Base-by-base conservation (phyloP, 441 rosid genomes). In the Kokia cookei region DNA sequence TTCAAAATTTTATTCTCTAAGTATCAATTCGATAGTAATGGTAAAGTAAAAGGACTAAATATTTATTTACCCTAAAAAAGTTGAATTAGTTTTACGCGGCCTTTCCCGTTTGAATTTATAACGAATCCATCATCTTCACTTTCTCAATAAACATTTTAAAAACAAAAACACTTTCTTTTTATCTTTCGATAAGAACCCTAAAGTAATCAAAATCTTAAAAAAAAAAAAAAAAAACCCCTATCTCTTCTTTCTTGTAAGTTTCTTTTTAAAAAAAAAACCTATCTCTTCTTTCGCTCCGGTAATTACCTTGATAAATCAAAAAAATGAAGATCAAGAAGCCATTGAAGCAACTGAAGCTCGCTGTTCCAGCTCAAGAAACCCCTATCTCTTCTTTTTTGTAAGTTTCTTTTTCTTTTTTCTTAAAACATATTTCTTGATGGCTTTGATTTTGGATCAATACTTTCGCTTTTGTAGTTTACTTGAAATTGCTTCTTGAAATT, bases 351-450 rank as follows among this genome's bases (percentile, higher is more conserved):
- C 96, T 95, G 75, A 91, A 93, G 89, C 94, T 94, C 78, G 81
- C 90, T 4, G 94, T 95, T 76, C 98, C 98, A 63, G 89, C 88
- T 82, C 98, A 91, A 77, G 96, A 95, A 79, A 78, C 91, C 73
- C 89, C 91, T 0, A 90, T 95, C 77, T 76, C 90, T 67, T 87
- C 97, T 82, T 94, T 91, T 83, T 74, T 94, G 97, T 93, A 80
- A 86, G 91, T 79, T 55, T 70, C 32, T 55, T 11, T 17, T 35
- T 73, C 78, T 15, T 53, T n/a, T 54, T 55, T 32, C 71, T 69
- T 51, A 47, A 55, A 9, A 26, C 60, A 19, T 22, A 9, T 55
- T 55, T 55, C 27, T 17, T 2, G 26, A 3, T 2, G 7, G 55
- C 32, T 27, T 53, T 29, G 69, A 50, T 68, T 53, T 14, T 17